A percentile compares a stretch with the other conserved stretches of the same genome.
These are phyloP conservation scores for Linnemannia zychae DNA, from an alignment of 192 early-diverging fungal genomes.

Conservation along the genomic window DNA sequence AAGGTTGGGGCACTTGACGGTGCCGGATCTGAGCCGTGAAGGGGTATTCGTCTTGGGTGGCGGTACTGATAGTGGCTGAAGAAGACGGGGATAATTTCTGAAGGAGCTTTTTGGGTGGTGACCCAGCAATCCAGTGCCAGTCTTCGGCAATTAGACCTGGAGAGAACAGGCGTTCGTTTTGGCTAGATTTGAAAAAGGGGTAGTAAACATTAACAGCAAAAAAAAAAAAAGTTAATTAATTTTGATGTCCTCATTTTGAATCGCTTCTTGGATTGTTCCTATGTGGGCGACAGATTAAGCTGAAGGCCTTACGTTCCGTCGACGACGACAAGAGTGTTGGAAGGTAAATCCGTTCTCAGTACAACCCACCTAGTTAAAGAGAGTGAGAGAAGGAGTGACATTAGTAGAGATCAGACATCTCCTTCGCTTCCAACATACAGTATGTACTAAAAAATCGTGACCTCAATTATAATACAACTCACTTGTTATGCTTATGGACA, in stretches of 20 bases:
- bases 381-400: neutral
- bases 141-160: slow-evolving; percentile 38
- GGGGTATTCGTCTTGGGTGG: slow-evolving; percentile 18
- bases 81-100: neutral
- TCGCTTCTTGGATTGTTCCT: no score
- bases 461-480: slow-evolving; percentile 21
- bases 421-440: neutral
- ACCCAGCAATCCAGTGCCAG: slow-evolving; percentile 52
- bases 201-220: no score
- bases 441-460: slow-evolving; percentile 15
- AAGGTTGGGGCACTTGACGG: slow-evolving; percentile 46
- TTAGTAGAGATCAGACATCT: no score
- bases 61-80: neutral
- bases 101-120: slow-evolving; percentile 23
- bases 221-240: slow-evolving; percentile 26
- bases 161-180: slow-evolving; percentile 41
- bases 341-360: slow-evolving; percentile 70
- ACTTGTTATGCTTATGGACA: slow-evolving; percentile 71
- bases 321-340: slow-evolving; percentile 79
- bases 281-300: neutral
- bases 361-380: slow-evolving; percentile 76
- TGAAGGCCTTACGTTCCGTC: slow-evolving; percentile 67
- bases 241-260: no score
- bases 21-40: slow-evolving; percentile 54
- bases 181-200: slow-evolving; percentile 16